Conservation (phyloP, 2,329 filamentous ascomycete genomes). For the Monosporascus cannonballus region DNA sequence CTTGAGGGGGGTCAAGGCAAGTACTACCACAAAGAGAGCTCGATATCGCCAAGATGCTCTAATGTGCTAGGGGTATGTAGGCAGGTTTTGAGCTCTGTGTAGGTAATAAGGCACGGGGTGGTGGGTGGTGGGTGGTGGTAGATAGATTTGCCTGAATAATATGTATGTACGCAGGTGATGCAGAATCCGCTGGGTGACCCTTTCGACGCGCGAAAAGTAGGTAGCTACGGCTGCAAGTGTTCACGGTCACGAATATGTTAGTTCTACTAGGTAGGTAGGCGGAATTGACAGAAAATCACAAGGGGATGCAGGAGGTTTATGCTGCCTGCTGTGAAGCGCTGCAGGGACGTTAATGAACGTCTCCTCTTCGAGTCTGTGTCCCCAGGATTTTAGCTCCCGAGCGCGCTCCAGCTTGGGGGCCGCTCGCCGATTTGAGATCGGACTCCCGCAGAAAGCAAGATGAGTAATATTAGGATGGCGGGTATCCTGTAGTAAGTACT, state of each 20-base stretch:
- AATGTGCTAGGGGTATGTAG: background rate
- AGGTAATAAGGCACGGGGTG: background rate
- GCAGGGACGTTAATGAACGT: background rate
- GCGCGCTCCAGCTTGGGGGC: background rate
- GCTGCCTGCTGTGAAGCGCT: slow-evolving; percentile 1
- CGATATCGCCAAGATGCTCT: background rate
- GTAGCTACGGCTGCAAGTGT: background rate
- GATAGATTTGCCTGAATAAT: background rate
- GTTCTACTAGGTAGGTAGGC: background rate
- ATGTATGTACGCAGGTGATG: background rate
- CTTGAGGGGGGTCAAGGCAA: background rate
- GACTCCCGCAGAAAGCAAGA: background rate
- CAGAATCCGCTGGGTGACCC: too few species aligned
- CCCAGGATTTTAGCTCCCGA: background rate
- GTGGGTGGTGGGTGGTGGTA: background rate
- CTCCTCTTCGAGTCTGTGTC: background rate
- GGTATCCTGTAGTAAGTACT: background rate
- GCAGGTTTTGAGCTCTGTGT: too few species aligned
- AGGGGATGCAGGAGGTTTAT: background rate
- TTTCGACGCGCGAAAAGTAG: background rate
- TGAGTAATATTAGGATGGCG: background rate
- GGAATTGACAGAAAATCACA: background rate
- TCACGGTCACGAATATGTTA: background rate
- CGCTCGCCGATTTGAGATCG: background rate
- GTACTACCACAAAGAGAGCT: background rate